Evolutionary conservation across 2,329 filamentous ascomycete species (phyloP), one percentile per base, ranked within the genome.

Genomic region (Chalaropsis ovoidea): DNA sequence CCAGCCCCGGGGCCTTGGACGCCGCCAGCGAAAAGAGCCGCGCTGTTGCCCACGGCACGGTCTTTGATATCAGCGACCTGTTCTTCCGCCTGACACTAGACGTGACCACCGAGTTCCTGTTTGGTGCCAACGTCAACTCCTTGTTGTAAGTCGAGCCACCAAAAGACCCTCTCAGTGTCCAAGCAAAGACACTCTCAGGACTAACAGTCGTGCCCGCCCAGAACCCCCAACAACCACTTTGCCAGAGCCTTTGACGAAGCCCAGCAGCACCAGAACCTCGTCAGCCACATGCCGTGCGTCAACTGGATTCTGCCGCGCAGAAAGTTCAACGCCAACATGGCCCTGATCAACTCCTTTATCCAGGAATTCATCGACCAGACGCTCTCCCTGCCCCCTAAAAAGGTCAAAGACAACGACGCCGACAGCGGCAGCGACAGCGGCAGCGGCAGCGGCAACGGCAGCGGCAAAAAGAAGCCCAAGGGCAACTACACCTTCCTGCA

Each of bases 51-150:
- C 77, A 22, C 8, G 24, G 17, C 15, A 43, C 43, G 39, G 65
- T 66, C 22, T 35, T 93, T 39, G 84, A 95, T 70, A 83, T 93
- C 8, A 82, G 84, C 69, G 84, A 91, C 68, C 78, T 95, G 65
- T 87, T 96, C 76, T 95, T 90, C 77, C 81, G 89, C n/a, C 87
- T 86, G 72, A 92, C 90, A 0, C 80, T 96, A 35, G 92, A 96
- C 74, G 86, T 89, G 7, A 85, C 89, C 1, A 96, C 91, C 0
- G 88, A 95, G 70, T 96, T 96, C 73, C 77, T 96, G 35, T 82
- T 96, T 1, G 92, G 92, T 2, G 19, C 31, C 6, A 52, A 54
- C 35, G 60, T 62, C 3, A 61, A 67, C 24, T 60, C 64, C 4
- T 31, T 68, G 49, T 54, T 22, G 68, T 69, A 54, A 43, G 42